phyloP scores from a whole-genome alignment of 1,139 yeast species.

The Taphrina confusa region DNA sequence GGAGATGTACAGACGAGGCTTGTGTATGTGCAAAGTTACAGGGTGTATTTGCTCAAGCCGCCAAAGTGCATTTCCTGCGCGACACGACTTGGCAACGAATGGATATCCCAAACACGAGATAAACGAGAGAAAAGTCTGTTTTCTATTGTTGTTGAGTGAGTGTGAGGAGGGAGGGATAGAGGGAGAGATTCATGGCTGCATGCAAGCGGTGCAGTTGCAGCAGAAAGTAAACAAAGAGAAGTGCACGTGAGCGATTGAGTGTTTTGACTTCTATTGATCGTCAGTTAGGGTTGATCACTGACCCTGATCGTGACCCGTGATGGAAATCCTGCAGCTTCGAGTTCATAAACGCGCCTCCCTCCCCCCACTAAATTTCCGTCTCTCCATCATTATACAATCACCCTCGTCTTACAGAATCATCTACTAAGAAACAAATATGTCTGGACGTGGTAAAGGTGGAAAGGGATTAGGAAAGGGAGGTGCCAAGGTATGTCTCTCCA shows the following conservation, averaged over 20 bases:
- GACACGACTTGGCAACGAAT: no score
- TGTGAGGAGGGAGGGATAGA: no score
- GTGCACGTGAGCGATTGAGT: neutral
- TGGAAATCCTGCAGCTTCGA: slow-evolving; percentile 4
- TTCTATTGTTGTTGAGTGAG: no score
- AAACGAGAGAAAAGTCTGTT: no score
- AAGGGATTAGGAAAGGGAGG: slow-evolving; percentile 92
- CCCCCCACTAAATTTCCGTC: neutral
- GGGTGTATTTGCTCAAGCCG: no score
- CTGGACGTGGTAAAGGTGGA: slow-evolving; percentile 81
- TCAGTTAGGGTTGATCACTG: neutral
- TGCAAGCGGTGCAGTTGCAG: no score
- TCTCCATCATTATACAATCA: neutral
- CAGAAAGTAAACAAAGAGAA: neutral
- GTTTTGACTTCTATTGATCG: slow-evolving; percentile 12
- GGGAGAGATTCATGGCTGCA: no score
- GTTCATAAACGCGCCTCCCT: slow-evolving; percentile 18
- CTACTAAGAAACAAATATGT: slow-evolving; percentile 25
- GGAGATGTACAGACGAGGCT: no score
- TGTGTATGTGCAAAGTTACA: no score
- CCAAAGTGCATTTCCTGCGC: no score
- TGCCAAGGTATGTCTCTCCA: slow-evolving; percentile 35
- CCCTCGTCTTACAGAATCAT: neutral
- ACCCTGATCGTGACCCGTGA: slow-evolving; percentile 14
- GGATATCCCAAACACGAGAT: no score